These are phyloP conservation scores for Solanum microdontum DNA, from an alignment of 257 asterid species.

Conservation along the genomic window DNA sequence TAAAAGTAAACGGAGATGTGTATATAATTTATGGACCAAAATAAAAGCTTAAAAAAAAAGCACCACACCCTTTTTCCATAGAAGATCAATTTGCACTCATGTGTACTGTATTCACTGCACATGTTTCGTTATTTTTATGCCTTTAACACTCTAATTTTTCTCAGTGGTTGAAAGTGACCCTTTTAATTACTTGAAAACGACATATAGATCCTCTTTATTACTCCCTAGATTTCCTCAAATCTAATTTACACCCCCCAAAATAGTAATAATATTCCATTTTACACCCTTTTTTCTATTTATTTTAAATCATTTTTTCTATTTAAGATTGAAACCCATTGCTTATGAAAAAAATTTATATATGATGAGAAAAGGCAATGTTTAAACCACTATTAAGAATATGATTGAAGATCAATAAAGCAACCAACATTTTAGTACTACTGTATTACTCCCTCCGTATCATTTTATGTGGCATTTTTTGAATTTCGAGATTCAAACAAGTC, in stretches of 20 bases:
- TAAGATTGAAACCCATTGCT: not conserved
- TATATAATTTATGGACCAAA: not conserved
- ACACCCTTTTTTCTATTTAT: not conserved
- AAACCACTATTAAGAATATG: not conserved
- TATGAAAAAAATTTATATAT: not conserved
- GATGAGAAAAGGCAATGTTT: not conserved
- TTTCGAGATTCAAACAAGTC: too few species aligned
- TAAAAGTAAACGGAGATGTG: too few species aligned
- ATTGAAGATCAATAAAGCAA: not conserved
- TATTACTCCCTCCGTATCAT: too few species aligned
- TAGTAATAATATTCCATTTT: not conserved
- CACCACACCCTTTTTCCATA: not conserved
- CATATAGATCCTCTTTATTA: not conserved
- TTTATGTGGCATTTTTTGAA: too few species aligned
- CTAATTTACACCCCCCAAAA: not conserved
- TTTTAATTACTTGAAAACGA: not conserved
- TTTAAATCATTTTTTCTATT: not conserved
- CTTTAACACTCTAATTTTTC: not conserved
- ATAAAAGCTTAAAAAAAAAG: constrained; percentile 6
- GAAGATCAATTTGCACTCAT: not conserved
- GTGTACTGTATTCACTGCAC: constrained; percentile 13
- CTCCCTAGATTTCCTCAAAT: not conserved
- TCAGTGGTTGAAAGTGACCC: not conserved
- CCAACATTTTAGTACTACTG: not conserved
- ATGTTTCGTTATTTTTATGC: constrained; percentile 9